phyloP scores from a whole-genome alignment of 257 asterid species.

The Ilex aquifolium region DNA sequence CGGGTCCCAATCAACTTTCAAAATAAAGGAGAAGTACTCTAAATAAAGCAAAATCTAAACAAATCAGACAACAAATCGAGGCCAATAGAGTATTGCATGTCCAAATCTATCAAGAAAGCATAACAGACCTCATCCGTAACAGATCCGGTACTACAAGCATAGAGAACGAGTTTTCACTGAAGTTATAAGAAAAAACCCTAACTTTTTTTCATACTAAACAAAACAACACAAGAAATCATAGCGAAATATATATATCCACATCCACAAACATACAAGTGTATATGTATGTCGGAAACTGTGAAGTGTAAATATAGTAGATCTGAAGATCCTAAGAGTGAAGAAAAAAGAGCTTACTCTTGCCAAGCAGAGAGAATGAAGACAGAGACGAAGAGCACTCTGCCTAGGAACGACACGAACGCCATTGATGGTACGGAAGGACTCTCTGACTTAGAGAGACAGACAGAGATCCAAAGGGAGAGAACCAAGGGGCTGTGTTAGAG shows the following conservation, averaged over 20 bases:
- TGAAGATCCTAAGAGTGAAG: constrained; percentile 9
- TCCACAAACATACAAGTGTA: background rate
- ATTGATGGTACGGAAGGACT: constrained; percentile 21
- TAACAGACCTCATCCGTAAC: background rate
- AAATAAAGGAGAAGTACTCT: too few species aligned
- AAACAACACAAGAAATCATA: background rate
- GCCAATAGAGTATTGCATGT: too few species aligned
- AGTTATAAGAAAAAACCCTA: background rate
- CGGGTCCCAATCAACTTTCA: too few species aligned
- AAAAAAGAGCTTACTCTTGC: constrained; percentile 61
- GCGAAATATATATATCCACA: background rate
- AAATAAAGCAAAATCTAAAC: too few species aligned
- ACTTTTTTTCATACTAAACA: constrained; percentile 3
- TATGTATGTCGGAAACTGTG: background rate
- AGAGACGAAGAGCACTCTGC: constrained; percentile 83
- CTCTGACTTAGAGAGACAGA: too few species aligned
- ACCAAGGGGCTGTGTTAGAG: too few species aligned
- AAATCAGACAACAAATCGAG: too few species aligned
- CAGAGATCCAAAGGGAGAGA: too few species aligned
- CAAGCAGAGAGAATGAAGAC: constrained; percentile 83
- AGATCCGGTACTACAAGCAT: constrained; percentile 30
- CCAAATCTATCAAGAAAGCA: background rate
- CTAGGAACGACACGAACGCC: constrained; percentile 71
- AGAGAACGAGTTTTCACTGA: background rate
- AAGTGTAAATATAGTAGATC: constrained; percentile 37